These are phyloP conservation scores for Pouteria glomerata DNA, from an alignment of 148 eudicot genomes.

Conservation along the genomic window DNA sequence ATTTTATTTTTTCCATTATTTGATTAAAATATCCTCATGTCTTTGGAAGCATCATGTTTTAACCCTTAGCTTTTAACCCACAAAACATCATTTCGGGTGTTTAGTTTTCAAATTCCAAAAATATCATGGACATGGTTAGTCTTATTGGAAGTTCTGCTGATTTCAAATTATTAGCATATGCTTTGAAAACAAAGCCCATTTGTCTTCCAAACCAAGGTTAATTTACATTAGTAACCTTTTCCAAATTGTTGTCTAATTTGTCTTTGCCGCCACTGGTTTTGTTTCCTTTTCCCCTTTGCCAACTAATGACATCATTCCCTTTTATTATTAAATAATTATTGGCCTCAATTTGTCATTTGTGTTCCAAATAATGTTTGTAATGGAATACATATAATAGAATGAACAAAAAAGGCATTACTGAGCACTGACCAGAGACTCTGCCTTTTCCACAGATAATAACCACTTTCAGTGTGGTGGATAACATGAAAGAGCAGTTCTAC, in stretches of 20 bases:
- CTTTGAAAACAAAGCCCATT: background rate
- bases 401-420: background rate
- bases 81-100: background rate
- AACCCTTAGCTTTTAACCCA: no score
- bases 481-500: slow-evolving; percentile 86
- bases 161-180: background rate
- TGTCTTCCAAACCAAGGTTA: background rate
- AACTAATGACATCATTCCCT: background rate
- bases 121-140: background rate
- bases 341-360: background rate
- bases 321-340: background rate
- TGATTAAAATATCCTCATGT: background rate
- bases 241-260: background rate
- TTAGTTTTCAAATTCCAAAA: background rate
- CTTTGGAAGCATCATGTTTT: background rate
- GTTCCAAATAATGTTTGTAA: background rate
- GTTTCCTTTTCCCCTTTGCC: background rate
- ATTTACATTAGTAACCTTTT: background rate
- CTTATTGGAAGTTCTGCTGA: background rate
- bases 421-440: slow-evolving; percentile 2
- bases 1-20: background rate
- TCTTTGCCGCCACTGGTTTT: background rate
- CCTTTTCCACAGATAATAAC: slow-evolving; percentile 63
- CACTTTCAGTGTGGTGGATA: slow-evolving; percentile 92
- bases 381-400: no score